Base-by-base conservation (phyloP, 1,139 yeast species). In the Candida freyschussii region DNA sequence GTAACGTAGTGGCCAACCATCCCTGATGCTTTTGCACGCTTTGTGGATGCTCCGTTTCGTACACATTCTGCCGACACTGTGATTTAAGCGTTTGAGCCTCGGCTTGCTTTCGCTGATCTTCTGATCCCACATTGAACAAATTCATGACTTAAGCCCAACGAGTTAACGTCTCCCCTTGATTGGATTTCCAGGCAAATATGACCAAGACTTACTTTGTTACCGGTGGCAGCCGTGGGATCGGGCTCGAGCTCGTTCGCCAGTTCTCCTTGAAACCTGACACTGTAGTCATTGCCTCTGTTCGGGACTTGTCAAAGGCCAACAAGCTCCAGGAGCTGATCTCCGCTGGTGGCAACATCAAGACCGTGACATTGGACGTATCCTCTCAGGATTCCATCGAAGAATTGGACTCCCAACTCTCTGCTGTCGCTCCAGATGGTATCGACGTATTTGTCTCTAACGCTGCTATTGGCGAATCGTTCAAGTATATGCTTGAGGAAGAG, bases 391-490 rank as follows among this genome's bases (percentile, higher is more conserved):
- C 47, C 17, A 41, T 43, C 17, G 29, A 32, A 4, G 26, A 23
- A 10, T 18, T 48, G 5, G 37, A 21, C 36, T 27, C 11, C 30
- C 36, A 19, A 36, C 18, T 36, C 35, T 12, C 21, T n/a, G 17
- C 19, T n/a, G 26, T 26, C 16, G 34, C 27, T 1, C 18, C 35
- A 10, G 63, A 62, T 21, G 57, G 59, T 20, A 59, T 71, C 34
- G 76, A 71, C 44, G 62, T 67, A 24, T 66, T 68, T 31, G 67
- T 69, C 28, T 70, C 72, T 39, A 70, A 69, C 44, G 74, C 76
- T 9, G 77, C 73, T 24, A 60, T 67, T 32, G 67, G 65, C 6
- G 13, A 22, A 4, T 4, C 32, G n/a, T 21, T 21, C 13, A 7
- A 7, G 7, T 21, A n/a, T 12, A 21, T 21, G 12, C n/a, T 7